A percentile compares a stretch with the other conserved stretches of the same genome.
phyloP scores from a whole-genome alignment of 2,329 filamentous ascomycete genomes.

The Nothomitra cinnamomea region DNA sequence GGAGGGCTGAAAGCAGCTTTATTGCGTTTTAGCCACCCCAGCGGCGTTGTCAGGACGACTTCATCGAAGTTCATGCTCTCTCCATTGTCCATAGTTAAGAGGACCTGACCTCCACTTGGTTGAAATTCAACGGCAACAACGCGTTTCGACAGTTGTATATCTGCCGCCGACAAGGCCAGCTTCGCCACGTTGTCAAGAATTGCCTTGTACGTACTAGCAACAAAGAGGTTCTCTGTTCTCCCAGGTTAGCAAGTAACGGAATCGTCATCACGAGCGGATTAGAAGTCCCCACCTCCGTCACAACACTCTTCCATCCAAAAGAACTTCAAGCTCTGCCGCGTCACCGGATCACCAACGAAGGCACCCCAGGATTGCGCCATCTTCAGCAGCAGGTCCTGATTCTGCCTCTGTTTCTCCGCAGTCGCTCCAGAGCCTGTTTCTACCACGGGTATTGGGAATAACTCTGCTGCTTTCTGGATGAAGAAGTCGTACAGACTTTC shows the following conservation, averaged over 20 bases:
- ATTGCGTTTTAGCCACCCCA: slow-evolving; percentile 36
- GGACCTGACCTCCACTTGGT: slow-evolving; percentile 19
- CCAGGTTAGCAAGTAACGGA: background rate
- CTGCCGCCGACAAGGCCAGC: slow-evolving; percentile 28
- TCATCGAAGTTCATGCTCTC: slow-evolving; percentile 29
- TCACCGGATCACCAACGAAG: slow-evolving; percentile 43
- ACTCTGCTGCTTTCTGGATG: slow-evolving; percentile 27
- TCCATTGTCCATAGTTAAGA: slow-evolving; percentile 23
- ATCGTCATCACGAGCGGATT: background rate
- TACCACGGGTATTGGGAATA: slow-evolving; percentile 14
- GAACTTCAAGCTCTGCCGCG: slow-evolving; percentile 43
- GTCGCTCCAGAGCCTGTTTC: slow-evolving; percentile 14
- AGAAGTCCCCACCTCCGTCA: slow-evolving; percentile 31
- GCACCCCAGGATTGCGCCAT: slow-evolving; percentile 45
- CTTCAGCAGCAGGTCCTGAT: slow-evolving; percentile 32
- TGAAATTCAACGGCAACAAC: slow-evolving; percentile 23
- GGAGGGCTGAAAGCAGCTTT: slow-evolving; percentile 26
- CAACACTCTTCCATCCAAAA: slow-evolving; percentile 51
- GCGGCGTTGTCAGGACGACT: slow-evolving; percentile 33
- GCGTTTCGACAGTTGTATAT: slow-evolving; percentile 30
- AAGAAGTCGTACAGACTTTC: slow-evolving; percentile 42
- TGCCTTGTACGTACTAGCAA: slow-evolving; percentile 41
- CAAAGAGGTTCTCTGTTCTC: slow-evolving; percentile 39
- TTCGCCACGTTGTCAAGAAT: slow-evolving; percentile 37
- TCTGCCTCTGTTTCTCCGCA: slow-evolving; percentile 21